phyloP scores from a whole-genome alignment of 2,329 filamentous ascomycete genomes.

The Teratosphaeria zuluensis region DNA sequence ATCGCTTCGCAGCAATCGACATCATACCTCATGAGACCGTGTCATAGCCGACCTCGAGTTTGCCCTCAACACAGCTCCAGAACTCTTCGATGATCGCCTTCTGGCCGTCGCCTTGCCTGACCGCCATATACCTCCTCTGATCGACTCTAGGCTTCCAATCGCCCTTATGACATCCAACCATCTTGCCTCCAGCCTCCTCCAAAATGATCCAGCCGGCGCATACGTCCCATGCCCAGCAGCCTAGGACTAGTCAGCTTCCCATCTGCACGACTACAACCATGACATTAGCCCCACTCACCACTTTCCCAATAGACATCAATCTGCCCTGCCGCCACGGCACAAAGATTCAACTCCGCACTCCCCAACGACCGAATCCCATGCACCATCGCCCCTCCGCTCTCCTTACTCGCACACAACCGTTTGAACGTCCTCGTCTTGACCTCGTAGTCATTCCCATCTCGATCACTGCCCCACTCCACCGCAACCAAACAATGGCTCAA shows the following conservation, averaged over 20 bases:
- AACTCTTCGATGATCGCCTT: slow-evolving; percentile 40
- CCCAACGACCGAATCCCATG: slow-evolving; percentile 63
- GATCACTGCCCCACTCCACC: slow-evolving; percentile 63
- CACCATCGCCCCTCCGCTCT: slow-evolving; percentile 55
- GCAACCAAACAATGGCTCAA: slow-evolving; percentile 57
- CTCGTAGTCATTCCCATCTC: slow-evolving; percentile 58
- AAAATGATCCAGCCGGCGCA: slow-evolving; percentile 73
- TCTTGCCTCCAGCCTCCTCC: slow-evolving; percentile 60
- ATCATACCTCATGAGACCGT: not conserved
- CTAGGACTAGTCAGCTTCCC: slow-evolving; percentile 28
- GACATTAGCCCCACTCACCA: not conserved
- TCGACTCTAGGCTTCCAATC: slow-evolving; percentile 53
- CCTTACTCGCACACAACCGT: slow-evolving; percentile 38
- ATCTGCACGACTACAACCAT: too few species aligned
- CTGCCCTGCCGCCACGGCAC: slow-evolving; percentile 59
- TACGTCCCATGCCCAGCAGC: slow-evolving; percentile 80
- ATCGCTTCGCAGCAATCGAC: too few species aligned
- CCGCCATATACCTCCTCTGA: slow-evolving; percentile 46
- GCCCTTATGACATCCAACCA: slow-evolving; percentile 65
- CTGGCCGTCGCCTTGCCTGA: slow-evolving; percentile 36
- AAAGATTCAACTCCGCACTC: slow-evolving; percentile 66
- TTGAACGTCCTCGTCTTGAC: slow-evolving; percentile 59
- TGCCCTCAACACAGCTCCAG: slow-evolving; percentile 37
- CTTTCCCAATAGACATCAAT: slow-evolving; percentile 71
- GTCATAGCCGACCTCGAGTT: slow-evolving; percentile 33